Evolutionary conservation across 345 rosid species (phyloP), one percentile per base, ranked within the genome.

Genomic region (Leavenworthia alabamica): DNA sequence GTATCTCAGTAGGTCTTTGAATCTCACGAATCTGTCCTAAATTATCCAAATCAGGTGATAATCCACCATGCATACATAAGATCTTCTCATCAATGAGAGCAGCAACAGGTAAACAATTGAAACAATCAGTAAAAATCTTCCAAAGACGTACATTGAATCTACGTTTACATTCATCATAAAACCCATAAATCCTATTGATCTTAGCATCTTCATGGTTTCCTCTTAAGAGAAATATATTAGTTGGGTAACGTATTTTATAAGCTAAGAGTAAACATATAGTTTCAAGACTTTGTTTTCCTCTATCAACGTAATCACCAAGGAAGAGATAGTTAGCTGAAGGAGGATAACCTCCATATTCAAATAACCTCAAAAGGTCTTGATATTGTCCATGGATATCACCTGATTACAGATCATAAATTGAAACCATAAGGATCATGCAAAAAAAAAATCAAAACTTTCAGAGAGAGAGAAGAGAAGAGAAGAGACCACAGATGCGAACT

Each of bases 181-280:
- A 83, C 26, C 89, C 89, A 39, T 84, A 84, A 60, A 94, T 80
- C 59, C 96, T 65, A n/a, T 94, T 94, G 80, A 94, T 90, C 83
- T 90, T 94, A 2, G 99, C 90, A 46, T 94, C 99, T 76, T 94
- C 99, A 23, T 94, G 99, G 83, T 94, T 94, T 63, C 97, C 99
- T 67, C 99, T 79, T 71, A 94, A 75, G 59, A 90, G 95, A 61
- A 35, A 75, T 20, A 94, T 44, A 75, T 70, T 86, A 41, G 83
- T 62, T 0, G 99, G 97, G 55, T 88, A 81, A 26, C 97, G 77
- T 60, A 94, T 81, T 69, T 94, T 94, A 76, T 90, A 94, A 65
- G 97, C 96, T 66, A 94, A 71, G 73, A 94, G 97, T 69, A 90
- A 77, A 70, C 99, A 94, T 60, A 90, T 88, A 0, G 99, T 94